Base-by-base conservation (phyloP, 2,329 filamentous ascomycete species). In the Xylariaceae sp. region DNA sequence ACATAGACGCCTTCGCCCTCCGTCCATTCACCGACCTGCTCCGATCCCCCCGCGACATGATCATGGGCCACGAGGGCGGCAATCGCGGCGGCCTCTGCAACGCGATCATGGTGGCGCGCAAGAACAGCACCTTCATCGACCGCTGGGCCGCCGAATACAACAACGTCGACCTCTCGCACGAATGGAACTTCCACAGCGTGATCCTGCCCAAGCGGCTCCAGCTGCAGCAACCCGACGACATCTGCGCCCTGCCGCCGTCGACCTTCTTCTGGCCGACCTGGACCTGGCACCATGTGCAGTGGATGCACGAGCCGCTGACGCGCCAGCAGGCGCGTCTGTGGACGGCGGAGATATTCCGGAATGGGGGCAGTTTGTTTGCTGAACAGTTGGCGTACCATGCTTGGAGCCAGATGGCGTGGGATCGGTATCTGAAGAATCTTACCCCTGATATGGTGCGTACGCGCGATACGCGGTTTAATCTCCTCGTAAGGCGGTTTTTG, bases 251-350 rank as follows among this genome's bases (percentile, higher is more conserved):
- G 15, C 67, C 74, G 0, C 74, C 74, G 1, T 67, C 69, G 37
- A 66, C 70, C 30, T 75, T 76, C 65, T 75, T 75, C 65, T 76
- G 74, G 74, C 74, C 74, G 1, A 75, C 74, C 6, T 76, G 74
- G 74, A 76, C 73, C 2, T 72, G 69, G 66, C 63, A 68, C 18
- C 72, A 75, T 60, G 67, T 76, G 52, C 68, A 72, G 48, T 76
- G 72, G 66, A 74, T 76, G 74, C 73, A 76, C 59, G 62, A 71
- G 51, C 62, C 64, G 13, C 61, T 76, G 7, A 66, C 62, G n/a
- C 58, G 55, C 4, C 60, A 69, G 3, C 69, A 73, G 56, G 69
- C 72, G 1, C 59, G 62, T 10, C 68, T 68, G 18, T 74, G 73
- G 69, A 50, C 70, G 1, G 62, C 58, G 10, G 66, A 69, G 61